phyloP scores from a whole-genome alignment of 2,329 filamentous ascomycete species.

The Sordariomycetes sp. region DNA sequence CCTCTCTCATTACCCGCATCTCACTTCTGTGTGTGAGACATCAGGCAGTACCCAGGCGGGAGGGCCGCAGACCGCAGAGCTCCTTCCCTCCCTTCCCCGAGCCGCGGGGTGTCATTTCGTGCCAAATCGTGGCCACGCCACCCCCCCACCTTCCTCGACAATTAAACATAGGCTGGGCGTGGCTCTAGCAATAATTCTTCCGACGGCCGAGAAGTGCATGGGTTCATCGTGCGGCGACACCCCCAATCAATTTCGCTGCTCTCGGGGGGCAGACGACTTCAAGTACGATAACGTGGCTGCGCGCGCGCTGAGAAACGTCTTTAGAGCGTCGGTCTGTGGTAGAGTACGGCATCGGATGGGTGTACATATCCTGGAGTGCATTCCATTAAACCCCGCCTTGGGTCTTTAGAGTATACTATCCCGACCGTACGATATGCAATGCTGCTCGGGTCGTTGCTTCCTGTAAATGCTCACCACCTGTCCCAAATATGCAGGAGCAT shows the following conservation, averaged over 20 bases:
- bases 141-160: neutral
- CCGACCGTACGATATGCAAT: neutral
- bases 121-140: neutral
- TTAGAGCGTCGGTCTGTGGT: neutral
- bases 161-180: neutral
- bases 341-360: too few species aligned
- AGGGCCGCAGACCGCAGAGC: neutral
- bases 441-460: neutral
- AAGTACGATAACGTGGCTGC: neutral
- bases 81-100: neutral
- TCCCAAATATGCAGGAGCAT: neutral
- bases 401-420: neutral
- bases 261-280: neutral
- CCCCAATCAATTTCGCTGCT: neutral
- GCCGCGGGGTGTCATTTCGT: too few species aligned
- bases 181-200: neutral
- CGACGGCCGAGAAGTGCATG: neutral
- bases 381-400: too few species aligned
- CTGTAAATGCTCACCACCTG: neutral
- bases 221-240: neutral
- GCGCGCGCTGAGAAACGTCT: neutral
- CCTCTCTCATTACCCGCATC: conserved; percentile 1
- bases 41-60: neutral
- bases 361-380: too few species aligned
- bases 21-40: neutral